These are phyloP conservation scores for Pseudogymnoascus sp. DNA, from an alignment of 2,329 filamentous ascomycete genomes.

Conservation along the genomic window DNA sequence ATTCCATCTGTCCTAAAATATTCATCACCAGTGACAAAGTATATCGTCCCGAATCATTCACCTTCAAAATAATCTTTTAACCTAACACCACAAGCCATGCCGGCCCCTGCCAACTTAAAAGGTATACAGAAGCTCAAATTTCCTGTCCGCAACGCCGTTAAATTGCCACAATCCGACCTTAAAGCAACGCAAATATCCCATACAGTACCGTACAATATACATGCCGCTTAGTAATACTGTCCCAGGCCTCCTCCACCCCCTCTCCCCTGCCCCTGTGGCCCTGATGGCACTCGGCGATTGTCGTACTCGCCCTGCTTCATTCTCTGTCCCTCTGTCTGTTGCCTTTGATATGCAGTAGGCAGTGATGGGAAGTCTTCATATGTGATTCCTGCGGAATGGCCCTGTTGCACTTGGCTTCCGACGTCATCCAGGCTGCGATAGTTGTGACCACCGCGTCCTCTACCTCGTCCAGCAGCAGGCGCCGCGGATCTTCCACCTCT, in stretches of 20 bases:
- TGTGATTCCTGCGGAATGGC: conserved; percentile 26
- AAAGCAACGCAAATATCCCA: background rate
- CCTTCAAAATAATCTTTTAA: background rate
- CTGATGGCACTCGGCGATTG: background rate
- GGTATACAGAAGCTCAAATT: background rate
- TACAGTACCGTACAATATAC: background rate
- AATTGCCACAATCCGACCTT: background rate
- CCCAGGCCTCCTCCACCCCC: background rate
- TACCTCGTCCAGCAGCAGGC: conserved; percentile 33
- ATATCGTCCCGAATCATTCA: background rate
- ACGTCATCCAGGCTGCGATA: conserved; percentile 66
- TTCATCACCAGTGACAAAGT: background rate
- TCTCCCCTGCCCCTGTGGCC: background rate
- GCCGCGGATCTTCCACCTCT: conserved; percentile 31
- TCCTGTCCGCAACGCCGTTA: background rate
- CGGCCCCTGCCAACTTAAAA: background rate
- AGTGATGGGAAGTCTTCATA: conserved; percentile 31
- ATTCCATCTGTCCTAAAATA: background rate
- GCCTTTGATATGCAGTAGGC: conserved; percentile 28
- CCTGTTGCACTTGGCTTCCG: conserved; percentile 26
- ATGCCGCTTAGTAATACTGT: background rate
- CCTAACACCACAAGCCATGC: background rate
- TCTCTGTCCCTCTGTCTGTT: conserved; percentile 17
- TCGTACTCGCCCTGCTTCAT: conserved; percentile 6
- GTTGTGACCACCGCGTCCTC: conserved; percentile 41